Conservation (phyloP, 768 basidiomycete genomes). For the Auriscalpium microsporum region DNA sequence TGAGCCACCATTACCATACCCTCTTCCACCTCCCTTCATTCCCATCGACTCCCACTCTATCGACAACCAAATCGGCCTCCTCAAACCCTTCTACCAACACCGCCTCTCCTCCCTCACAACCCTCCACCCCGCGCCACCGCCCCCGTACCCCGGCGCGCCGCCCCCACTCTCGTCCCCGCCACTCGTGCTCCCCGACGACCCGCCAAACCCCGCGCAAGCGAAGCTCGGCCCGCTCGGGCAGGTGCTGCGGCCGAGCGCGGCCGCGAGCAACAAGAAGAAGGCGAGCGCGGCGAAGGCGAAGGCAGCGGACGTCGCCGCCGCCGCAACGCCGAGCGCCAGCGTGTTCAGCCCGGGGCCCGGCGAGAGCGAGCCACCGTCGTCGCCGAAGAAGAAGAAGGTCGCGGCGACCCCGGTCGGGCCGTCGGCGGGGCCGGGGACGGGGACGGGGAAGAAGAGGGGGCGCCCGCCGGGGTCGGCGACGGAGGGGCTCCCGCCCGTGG, state of each 20-base stretch:
- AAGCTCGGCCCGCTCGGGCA: constrained; percentile 80
- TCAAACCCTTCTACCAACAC: constrained; percentile 64
- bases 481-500: constrained; percentile 18
- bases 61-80: constrained; percentile 78
- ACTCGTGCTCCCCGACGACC: constrained; percentile 55
- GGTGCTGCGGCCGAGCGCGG: constrained; percentile 44
- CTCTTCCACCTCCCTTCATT: constrained; percentile 75
- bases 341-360: constrained; percentile 3
- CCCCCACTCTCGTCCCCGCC: constrained; percentile 16
- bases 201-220: constrained; percentile 44
- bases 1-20: constrained; percentile 77
- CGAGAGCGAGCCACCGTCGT: background rate
- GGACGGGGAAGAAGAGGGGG: constrained; percentile 14
- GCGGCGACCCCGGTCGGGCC: background rate
- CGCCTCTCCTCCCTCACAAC: constrained; percentile 33
- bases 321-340: background rate
- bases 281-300: constrained; percentile 30
- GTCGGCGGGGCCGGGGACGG: background rate
- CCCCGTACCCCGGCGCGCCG: constrained; percentile 15
- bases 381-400: constrained; percentile 16
- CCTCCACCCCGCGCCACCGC: constrained; percentile 13
- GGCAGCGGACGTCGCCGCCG: background rate
- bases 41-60: constrained; percentile 57
- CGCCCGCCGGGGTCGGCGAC: constrained; percentile 11
- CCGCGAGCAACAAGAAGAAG: constrained; percentile 52